These are phyloP conservation scores for Rubroboletus pulcherrimus DNA, from an alignment of 768 basidiomycete genomes.

Conservation along the genomic window DNA sequence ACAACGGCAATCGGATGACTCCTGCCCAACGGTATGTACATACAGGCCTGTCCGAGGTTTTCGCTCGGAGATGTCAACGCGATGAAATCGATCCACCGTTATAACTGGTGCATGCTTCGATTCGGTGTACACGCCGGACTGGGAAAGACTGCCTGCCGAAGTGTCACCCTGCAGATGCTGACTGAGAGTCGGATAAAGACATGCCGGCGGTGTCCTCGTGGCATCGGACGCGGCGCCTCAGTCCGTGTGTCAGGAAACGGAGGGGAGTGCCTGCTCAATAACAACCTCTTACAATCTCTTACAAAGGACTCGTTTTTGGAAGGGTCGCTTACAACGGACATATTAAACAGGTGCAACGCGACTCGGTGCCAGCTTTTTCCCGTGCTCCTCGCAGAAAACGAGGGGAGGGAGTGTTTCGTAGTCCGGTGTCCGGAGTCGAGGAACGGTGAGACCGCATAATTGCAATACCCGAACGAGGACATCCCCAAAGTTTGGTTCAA, in stretches of 20 bases:
- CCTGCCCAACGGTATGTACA: background rate
- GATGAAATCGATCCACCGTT: background rate
- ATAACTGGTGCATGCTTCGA: background rate
- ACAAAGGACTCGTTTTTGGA: background rate
- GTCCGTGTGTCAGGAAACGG: background rate
- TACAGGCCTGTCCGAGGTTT: conserved; percentile 7
- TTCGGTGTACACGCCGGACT: background rate
- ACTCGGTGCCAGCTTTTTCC: background rate
- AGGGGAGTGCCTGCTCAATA: background rate
- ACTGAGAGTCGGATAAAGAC: background rate
- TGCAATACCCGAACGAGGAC: background rate
- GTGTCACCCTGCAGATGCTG: background rate
- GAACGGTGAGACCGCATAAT: conserved; percentile 1
- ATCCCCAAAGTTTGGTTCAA: background rate
- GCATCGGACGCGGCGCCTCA: background rate
- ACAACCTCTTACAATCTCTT: background rate
- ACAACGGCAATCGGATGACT: background rate
- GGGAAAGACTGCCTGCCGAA: background rate
- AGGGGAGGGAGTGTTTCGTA: conserved; percentile 3
- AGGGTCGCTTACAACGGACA: conserved; percentile 2
- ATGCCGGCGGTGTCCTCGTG: background rate
- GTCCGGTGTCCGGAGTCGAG: background rate
- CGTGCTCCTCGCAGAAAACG: conserved; percentile 6
- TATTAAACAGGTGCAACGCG: conserved; percentile 8
- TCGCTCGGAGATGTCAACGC: conserved; percentile 4